These are phyloP conservation scores for Psophocarpus tetragonolobus DNA, from an alignment of 306 rosid genomes.

Conservation along the genomic window DNA sequence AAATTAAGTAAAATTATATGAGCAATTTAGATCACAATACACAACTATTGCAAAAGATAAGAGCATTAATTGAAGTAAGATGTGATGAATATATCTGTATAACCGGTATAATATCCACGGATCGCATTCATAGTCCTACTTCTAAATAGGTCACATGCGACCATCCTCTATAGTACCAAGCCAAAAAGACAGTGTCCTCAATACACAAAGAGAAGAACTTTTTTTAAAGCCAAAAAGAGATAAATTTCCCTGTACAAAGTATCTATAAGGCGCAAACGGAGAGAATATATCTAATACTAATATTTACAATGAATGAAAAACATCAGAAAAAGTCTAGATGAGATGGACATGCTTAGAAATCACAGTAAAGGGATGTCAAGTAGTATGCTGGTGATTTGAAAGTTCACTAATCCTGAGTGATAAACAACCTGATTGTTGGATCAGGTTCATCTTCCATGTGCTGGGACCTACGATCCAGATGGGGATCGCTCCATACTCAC, in stretches of 20 bases:
- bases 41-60: not conserved
- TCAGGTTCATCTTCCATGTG: not conserved
- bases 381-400: not conserved
- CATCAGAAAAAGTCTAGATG: not conserved
- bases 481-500: not conserved
- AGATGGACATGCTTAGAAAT: not conserved
- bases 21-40: not conserved
- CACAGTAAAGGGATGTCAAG: not conserved
- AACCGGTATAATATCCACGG: not conserved
- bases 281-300: not conserved
- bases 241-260: not conserved
- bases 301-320: not conserved
- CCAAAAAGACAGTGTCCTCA: not conserved
- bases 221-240: not conserved
- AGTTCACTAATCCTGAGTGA: not conserved
- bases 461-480: not conserved
- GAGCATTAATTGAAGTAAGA: not conserved
- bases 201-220: not conserved
- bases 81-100: not conserved
- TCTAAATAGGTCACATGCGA: not conserved
- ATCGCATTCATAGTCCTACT: not conserved
- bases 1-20: not conserved
- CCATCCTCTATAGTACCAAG: not conserved
- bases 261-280: not conserved
- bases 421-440: not conserved